Percentiles rank a stretch among this genome's conserved stretches.
Conservation (phyloP, 164 flowering plant species). For the Umbilicus rupestris region DNA sequence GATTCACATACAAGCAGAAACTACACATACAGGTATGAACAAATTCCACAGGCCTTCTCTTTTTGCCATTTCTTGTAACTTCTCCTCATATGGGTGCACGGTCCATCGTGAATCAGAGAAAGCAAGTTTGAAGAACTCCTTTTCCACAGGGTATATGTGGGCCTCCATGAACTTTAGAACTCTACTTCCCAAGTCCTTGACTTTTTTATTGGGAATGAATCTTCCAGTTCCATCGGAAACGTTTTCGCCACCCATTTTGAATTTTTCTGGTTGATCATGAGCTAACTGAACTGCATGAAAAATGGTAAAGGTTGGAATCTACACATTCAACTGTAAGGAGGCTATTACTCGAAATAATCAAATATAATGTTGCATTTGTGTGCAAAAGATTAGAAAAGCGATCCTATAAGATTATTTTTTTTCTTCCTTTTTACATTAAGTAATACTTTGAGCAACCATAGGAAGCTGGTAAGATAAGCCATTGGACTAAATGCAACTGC, state of each 20-base stretch:
- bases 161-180: constrained; percentile 79
- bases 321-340: background rate
- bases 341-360: background rate
- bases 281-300: constrained; percentile 18
- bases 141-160: constrained; percentile 84
- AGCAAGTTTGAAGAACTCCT: constrained; percentile 66
- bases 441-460: too few relatives aligned
- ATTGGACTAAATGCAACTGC: too few relatives aligned
- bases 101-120: constrained; percentile 72
- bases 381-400: background rate
- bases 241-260: constrained; percentile 17
- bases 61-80: constrained; percentile 73
- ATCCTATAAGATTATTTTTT: background rate
- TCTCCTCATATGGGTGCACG: constrained; percentile 88
- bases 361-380: background rate
- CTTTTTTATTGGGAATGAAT: constrained; percentile 51
- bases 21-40: constrained; percentile 68
- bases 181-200: constrained; percentile 43
- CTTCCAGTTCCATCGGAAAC: constrained; percentile 33
- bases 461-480: too few relatives aligned
- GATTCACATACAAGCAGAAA: background rate
- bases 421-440: too few relatives aligned
- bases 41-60: constrained; percentile 93
- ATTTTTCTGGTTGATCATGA: constrained; percentile 16
- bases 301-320: background rate